Evolutionary conservation across 1,139 yeast species (phyloP).

Genomic region (Blastobotrys raffinosifermentans): DNA sequence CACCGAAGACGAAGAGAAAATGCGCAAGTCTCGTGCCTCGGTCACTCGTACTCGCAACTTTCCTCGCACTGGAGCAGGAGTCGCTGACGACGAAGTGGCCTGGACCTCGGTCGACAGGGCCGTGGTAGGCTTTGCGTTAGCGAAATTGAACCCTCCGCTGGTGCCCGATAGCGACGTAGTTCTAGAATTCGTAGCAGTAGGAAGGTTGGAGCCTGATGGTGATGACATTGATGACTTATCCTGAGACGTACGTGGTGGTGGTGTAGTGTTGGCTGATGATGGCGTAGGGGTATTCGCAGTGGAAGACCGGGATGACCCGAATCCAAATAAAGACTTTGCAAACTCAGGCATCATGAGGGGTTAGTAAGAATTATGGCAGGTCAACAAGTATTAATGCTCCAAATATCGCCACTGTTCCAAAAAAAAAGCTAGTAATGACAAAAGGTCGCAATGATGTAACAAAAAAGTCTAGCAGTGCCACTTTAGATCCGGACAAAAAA

Average conservation of each 20-base stretch:
- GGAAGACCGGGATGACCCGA: slow-evolving; percentile 12
- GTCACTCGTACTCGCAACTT: slow-evolving; percentile 73
- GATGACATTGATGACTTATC: too few relatives aligned
- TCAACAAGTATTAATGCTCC: too few relatives aligned
- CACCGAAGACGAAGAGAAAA: slow-evolving; percentile 43
- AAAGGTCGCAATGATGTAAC: too few relatives aligned
- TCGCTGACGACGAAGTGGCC: neutral
- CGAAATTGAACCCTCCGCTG: slow-evolving; percentile 1
- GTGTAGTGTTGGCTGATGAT: slow-evolving; percentile 8
- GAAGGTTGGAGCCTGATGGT: too few relatives aligned
- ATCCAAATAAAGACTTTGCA: slow-evolving; percentile 26
- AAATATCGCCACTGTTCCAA: too few relatives aligned
- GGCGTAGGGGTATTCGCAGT: slow-evolving; percentile 4
- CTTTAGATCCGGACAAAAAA: too few relatives aligned
- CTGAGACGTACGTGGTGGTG: too few relatives aligned
- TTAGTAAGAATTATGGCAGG: too few relatives aligned
- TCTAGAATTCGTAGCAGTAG: slow-evolving; percentile 13
- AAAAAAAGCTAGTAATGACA: too few relatives aligned
- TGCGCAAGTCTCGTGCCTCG: slow-evolving; percentile 66
- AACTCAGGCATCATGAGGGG: slow-evolving; percentile 28
- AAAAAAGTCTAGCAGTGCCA: too few relatives aligned
- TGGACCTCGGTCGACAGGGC: slow-evolving; percentile 7
- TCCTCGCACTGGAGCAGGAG: slow-evolving; percentile 39
- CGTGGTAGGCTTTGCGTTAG: slow-evolving; percentile 5
- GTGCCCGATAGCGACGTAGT: slow-evolving; percentile 10